Evolutionary conservation across 2,329 filamentous ascomycete genomes (phyloP).

Genomic region (Pyrenophora seminiperda): DNA sequence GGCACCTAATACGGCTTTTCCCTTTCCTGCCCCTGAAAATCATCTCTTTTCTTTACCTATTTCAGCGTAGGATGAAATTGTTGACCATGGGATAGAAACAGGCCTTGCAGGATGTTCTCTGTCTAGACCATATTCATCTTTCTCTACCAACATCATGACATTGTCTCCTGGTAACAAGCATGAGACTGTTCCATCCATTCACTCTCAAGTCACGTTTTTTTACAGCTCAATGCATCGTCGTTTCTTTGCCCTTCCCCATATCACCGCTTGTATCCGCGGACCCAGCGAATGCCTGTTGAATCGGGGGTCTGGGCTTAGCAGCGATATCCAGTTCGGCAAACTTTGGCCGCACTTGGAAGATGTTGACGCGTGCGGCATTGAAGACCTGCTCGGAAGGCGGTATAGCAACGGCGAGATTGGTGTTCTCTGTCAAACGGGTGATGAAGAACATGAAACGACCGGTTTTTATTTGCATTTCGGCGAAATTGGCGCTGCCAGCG

Average conservation of each 20-base stretch:
- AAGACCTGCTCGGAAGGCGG: constrained; percentile 90
- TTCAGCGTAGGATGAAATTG: too few species aligned
- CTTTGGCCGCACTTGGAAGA: constrained; percentile 80
- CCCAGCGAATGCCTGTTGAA: constrained; percentile 46
- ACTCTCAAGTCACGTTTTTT: constrained; percentile 3
- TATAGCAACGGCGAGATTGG: constrained; percentile 89
- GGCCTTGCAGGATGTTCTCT: neutral
- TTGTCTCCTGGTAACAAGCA: neutral
- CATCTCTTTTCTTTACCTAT: too few species aligned
- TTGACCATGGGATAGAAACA: neutral
- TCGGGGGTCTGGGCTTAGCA: constrained; percentile 42
- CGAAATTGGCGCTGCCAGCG: constrained; percentile 81
- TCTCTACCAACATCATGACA: too few species aligned
- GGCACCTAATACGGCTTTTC: too few species aligned
- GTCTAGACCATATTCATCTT: neutral
- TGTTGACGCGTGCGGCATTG: constrained; percentile 89
- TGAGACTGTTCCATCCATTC: neutral
- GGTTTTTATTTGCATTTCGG: constrained; percentile 80
- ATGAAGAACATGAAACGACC: constrained; percentile 90
- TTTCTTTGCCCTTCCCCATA: constrained; percentile 30
- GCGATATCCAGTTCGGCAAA: constrained; percentile 69
- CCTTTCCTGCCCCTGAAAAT: too few species aligned
- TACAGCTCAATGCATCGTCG: constrained; percentile 6
- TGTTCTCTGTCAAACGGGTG: constrained; percentile 95
- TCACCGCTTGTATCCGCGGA: constrained; percentile 35